Percentiles rank a stretch among this genome's conserved stretches.
Conservation (phyloP, 2,329 filamentous ascomycete genomes). For the Cladosporium sp. region DNA sequence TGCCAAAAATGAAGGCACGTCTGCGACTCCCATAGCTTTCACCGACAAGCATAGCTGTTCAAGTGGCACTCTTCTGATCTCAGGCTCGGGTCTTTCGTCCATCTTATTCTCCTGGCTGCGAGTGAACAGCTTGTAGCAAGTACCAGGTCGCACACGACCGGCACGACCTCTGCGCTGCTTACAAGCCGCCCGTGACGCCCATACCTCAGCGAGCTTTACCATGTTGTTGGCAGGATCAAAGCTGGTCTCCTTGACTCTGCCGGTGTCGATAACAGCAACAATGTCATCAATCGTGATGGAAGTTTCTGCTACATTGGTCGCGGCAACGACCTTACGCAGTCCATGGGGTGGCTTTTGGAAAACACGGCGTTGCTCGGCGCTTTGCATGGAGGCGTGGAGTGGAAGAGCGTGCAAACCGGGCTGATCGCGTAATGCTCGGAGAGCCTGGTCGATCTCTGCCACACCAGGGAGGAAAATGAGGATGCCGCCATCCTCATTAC, state of each 20-base stretch:
- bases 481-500: constrained; percentile 72
- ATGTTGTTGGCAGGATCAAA: constrained; percentile 91
- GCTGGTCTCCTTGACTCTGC: constrained; percentile 92
- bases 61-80: constrained; percentile 86
- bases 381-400: constrained; percentile 86
- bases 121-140: constrained; percentile 94
- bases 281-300: constrained; percentile 99
- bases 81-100: constrained; percentile 82
- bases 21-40: constrained; percentile 84
- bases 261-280: constrained; percentile 90
- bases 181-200: constrained; percentile 89
- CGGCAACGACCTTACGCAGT: constrained; percentile 86
- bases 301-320: constrained; percentile 96
- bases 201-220: constrained; percentile 88
- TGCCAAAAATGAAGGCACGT: constrained; percentile 75
- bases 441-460: constrained; percentile 80
- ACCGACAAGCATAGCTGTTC: constrained; percentile 94
- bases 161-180: constrained; percentile 92
- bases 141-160: constrained; percentile 83
- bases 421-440: constrained; percentile 62
- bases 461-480: constrained; percentile 93
- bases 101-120: constrained; percentile 78
- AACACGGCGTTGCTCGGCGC: constrained; percentile 79
- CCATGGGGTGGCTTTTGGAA: constrained; percentile 72
- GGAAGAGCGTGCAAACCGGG: constrained; percentile 72